These are phyloP conservation scores for Colletotrichum orbiculare DNA, from an alignment of 2,329 filamentous ascomycete species.

Conservation along the genomic window DNA sequence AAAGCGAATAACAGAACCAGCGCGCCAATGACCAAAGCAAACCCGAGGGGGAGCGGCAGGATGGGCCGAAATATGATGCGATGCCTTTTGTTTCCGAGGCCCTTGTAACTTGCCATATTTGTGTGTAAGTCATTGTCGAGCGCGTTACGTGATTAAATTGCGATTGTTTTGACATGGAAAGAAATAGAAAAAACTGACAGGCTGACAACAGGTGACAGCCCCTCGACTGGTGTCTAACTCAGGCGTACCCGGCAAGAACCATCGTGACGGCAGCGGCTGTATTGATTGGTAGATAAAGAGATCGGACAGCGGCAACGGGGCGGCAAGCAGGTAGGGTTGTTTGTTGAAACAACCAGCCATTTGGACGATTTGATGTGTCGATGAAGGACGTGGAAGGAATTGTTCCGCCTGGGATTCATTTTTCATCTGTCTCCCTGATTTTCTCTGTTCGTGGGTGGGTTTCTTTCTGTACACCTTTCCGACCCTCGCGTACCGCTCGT, in stretches of 20 bases:
- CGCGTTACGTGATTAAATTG: background rate
- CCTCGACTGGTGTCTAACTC: no score
- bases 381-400: no score
- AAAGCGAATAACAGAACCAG: background rate
- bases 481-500: background rate
- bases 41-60: no score
- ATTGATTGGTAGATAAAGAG: no score
- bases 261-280: no score
- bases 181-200: background rate
- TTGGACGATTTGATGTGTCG: no score
- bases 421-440: no score
- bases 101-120: background rate
- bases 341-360: no score
- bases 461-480: conserved; percentile 9
- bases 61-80: background rate
- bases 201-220: background rate
- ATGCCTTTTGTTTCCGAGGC: conserved; percentile 22
- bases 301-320: no score
- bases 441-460: background rate
- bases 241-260: no score
- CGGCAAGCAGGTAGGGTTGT: no score
- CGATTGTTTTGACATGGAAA: background rate
- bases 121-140: background rate
- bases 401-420: no score
- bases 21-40: background rate